These are phyloP conservation scores for Fragilaria crotonensis DNA, from an alignment of 108 stramenopile species.

Conservation along the genomic window DNA sequence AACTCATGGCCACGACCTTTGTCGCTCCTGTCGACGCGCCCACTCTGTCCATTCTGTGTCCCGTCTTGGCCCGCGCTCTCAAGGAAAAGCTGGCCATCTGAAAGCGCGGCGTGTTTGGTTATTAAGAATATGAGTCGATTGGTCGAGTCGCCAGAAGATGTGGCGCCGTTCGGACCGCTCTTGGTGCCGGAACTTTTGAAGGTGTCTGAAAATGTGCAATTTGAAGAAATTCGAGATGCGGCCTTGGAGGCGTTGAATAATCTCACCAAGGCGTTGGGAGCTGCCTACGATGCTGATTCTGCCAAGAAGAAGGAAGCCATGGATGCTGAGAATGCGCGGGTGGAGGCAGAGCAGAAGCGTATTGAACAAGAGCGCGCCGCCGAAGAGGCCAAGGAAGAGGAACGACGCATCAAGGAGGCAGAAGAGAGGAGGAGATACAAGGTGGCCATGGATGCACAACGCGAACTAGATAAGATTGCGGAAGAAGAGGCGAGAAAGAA, in stretches of 20 bases:
- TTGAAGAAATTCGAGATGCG: conserved; percentile 95
- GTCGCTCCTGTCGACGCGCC: conserved; percentile 90
- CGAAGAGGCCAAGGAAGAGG: conserved; percentile 57
- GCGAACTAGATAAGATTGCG: conserved; percentile 60
- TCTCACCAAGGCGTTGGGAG: conserved; percentile 77
- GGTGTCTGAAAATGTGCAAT: conserved; percentile 88
- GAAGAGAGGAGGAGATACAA: conserved; percentile 76
- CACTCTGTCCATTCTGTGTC: conserved; percentile 92
- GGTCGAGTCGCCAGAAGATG: conserved; percentile 89
- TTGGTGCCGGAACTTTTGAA: conserved; percentile 93
- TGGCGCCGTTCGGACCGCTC: conserved; percentile 89
- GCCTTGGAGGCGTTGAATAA: conserved; percentile 76
- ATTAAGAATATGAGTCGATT: conserved; percentile 96
- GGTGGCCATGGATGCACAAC: conserved; percentile 90
- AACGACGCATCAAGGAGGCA: conserved; percentile 50
- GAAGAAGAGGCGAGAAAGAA: conserved; percentile 39
- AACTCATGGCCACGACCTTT: conserved; percentile 94
- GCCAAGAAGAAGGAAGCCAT: conserved; percentile 50
- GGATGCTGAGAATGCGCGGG: conserved; percentile 47
- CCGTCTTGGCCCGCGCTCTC: conserved; percentile 87
- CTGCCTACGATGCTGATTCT: too few species aligned
- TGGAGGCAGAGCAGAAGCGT: conserved; percentile 63
- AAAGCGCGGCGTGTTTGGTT: conserved; percentile 90
- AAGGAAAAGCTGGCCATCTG: conserved; percentile 88
- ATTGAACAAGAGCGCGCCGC: conserved; percentile 62